phyloP scores from a whole-genome alignment of 148 eudicot species.

The Hydrangea macrophylla region DNA sequence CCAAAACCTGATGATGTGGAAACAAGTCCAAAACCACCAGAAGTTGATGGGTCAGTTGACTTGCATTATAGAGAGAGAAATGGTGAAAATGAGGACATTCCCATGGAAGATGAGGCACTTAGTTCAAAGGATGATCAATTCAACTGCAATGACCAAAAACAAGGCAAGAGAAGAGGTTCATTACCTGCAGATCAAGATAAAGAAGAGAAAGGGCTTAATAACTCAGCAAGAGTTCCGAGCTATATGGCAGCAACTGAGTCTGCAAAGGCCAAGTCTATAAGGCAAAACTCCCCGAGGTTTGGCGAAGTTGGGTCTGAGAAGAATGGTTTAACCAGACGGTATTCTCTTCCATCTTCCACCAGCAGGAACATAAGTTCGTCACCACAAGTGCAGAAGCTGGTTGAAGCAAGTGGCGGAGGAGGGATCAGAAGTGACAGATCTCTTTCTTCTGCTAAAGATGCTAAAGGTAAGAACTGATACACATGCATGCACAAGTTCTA shows the following conservation, averaged over 20 bases:
- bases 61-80: constrained; percentile 17
- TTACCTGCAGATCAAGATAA: constrained; percentile 40
- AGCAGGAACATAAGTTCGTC: constrained; percentile 38
- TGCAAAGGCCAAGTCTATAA: constrained; percentile 51
- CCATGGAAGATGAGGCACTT: constrained; percentile 16
- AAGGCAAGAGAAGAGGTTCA: constrained; percentile 31
- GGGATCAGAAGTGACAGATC: constrained; percentile 27
- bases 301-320: constrained; percentile 35
- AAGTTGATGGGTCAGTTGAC: constrained; percentile 25
- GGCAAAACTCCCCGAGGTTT: constrained; percentile 33
- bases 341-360: constrained; percentile 43
- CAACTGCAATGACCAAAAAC: constrained; percentile 26
- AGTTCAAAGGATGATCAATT: constrained; percentile 32
- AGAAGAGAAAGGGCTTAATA: constrained; percentile 33
- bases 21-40: constrained; percentile 15
- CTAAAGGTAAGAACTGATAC: constrained; percentile 20
- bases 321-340: constrained; percentile 32
- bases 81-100: constrained; percentile 17
- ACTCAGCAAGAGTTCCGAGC: constrained; percentile 42
- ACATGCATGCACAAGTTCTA: background rate
- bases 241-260: constrained; percentile 53
- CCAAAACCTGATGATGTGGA: constrained; percentile 12
- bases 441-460: constrained; percentile 37
- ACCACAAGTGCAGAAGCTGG: constrained; percentile 38
- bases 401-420: constrained; percentile 37